A percentile compares a stretch with the other conserved stretches of the same genome.
These are phyloP conservation scores for Rosa lucieae DNA, from an alignment of 306 rosid genomes.

Conservation along the genomic window DNA sequence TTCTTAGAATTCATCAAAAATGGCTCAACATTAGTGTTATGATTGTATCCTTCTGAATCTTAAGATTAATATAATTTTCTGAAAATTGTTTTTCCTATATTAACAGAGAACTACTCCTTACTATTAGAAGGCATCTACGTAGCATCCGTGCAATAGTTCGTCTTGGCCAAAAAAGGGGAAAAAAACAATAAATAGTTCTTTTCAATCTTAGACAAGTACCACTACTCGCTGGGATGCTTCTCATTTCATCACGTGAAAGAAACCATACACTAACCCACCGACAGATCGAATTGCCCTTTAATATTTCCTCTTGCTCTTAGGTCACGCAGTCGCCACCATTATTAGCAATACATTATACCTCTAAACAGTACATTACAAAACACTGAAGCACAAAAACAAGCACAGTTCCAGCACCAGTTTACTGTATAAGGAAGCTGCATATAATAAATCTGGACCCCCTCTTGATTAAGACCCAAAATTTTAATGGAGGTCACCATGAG, in stretches of 20 bases:
- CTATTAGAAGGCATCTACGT: neutral
- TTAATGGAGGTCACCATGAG: neutral
- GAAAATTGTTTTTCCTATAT: neutral
- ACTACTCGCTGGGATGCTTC: neutral
- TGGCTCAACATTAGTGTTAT: neutral
- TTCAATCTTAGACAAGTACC: neutral
- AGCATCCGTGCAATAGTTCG: neutral
- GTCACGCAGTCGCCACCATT: neutral
- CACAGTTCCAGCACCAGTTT: neutral
- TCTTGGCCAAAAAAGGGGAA: neutral
- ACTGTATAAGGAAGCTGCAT: neutral
- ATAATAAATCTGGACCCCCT: neutral
- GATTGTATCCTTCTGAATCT: too few relatives aligned
- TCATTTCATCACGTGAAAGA: constrained; percentile 31
- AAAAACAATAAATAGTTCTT: neutral
- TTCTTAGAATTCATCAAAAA: neutral
- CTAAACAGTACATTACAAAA: neutral
- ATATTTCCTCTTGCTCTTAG: neutral
- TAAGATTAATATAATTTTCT: neutral
- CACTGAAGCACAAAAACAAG: neutral
- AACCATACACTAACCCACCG: constrained; percentile 23
- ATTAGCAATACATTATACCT: neutral
- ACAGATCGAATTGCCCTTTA: constrained; percentile 4
- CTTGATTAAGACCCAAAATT: neutral
- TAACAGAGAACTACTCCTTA: neutral